These are phyloP conservation scores for Chlorella sp. DNA, from an alignment of 139 green algal genomes.

Conservation along the genomic window DNA sequence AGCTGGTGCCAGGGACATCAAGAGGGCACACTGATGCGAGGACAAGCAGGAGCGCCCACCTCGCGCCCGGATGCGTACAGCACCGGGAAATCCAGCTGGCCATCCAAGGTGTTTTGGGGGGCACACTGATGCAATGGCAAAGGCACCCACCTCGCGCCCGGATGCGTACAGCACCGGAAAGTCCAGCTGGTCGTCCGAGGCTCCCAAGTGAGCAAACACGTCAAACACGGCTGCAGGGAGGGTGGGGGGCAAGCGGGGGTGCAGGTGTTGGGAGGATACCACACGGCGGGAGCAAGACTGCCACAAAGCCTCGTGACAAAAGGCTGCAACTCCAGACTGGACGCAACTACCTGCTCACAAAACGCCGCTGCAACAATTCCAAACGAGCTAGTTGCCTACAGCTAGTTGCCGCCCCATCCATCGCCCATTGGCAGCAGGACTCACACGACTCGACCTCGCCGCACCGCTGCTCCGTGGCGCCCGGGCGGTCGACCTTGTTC, in stretches of 20 bases:
- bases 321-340: too few relatives aligned
- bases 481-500: conserved; percentile 80
- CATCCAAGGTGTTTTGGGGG: conserved; percentile 72
- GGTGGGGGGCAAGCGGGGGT: not conserved
- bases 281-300: too few relatives aligned
- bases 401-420: too few relatives aligned
- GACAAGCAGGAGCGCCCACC: not conserved
- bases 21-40: not conserved
- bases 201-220: conserved; percentile 83
- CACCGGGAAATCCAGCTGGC: conserved; percentile 90
- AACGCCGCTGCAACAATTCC: too few relatives aligned
- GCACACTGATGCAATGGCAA: not conserved
- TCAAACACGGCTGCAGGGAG: conserved; percentile 72
- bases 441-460: conserved; percentile 14
- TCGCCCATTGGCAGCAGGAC: too few relatives aligned
- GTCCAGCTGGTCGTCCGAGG: conserved; percentile 89
- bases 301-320: too few relatives aligned
- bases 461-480: conserved; percentile 31
- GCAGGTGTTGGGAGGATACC: not conserved
- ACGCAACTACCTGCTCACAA: too few relatives aligned
- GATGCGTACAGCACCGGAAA: conserved; percentile 87
- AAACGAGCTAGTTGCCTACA: too few relatives aligned
- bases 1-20: not conserved
- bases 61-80: conserved; percentile 77
- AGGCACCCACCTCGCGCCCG: conserved; percentile 27